phyloP scores from a whole-genome alignment of 2,329 filamentous ascomycete species.

The Exophiala aquamarina region DNA sequence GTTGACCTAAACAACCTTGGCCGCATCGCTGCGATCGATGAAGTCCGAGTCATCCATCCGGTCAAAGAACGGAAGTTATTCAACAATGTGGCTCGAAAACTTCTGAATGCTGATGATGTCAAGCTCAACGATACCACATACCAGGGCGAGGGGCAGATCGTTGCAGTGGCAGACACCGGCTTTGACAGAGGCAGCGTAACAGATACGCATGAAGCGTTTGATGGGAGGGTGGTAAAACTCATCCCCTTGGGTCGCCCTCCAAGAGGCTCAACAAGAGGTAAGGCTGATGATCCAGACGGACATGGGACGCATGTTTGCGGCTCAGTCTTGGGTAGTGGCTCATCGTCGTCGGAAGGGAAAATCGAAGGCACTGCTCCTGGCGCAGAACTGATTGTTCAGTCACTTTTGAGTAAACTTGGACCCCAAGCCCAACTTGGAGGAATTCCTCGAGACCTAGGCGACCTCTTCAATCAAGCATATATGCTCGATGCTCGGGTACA shows the following conservation, averaged over 20 bases:
- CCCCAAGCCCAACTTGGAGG: constrained; percentile 10
- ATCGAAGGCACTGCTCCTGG: constrained; percentile 26
- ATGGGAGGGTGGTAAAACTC: constrained; percentile 4
- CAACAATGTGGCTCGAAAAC: constrained; percentile 24
- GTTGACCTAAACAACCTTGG: no score
- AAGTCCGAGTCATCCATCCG: constrained; percentile 13
- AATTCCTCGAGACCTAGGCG: constrained; percentile 21
- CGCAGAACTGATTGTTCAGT: constrained; percentile 27
- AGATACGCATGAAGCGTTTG: constrained; percentile 25
- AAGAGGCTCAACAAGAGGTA: no score
- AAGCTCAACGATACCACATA: constrained; percentile 9
- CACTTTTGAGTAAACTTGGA: constrained; percentile 12
- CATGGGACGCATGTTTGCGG: constrained; percentile 30
- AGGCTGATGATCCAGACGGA: constrained; percentile 20
- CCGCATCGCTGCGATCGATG: no score
- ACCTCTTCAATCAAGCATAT: constrained; percentile 26
- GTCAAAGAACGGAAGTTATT: constrained; percentile 21
- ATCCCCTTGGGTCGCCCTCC: background rate
- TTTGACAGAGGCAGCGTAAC: constrained; percentile 23
- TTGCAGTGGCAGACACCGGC: constrained; percentile 28
- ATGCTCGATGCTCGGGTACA: constrained; percentile 23
- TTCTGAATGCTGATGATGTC: constrained; percentile 17
- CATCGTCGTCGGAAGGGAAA: constrained; percentile 3
- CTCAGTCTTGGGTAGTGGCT: constrained; percentile 26
- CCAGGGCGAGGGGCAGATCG: constrained; percentile 24